Conservation (phyloP, 2,329 filamentous ascomycete genomes). For the Annulohypoxylon truncatum region DNA sequence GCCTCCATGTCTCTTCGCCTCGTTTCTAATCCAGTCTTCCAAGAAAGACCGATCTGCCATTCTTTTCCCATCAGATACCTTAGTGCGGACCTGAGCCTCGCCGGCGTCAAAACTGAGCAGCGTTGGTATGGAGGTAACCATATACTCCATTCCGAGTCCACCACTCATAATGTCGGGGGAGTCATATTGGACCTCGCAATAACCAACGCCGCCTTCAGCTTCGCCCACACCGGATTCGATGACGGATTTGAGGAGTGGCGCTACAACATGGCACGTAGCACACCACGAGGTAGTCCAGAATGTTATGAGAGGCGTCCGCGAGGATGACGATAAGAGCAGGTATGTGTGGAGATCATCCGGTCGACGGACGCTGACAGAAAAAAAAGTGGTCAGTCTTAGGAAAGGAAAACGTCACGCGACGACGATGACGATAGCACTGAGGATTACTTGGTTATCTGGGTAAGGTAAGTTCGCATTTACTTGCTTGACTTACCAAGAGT, state of each 20-base stretch:
- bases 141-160: slow-evolving; percentile 63
- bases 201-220: slow-evolving; percentile 66
- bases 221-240: slow-evolving; percentile 65
- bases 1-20: slow-evolving; percentile 60
- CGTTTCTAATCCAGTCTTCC: slow-evolving; percentile 64
- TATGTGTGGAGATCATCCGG: slow-evolving; percentile 66
- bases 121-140: slow-evolving; percentile 69
- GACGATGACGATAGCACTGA: neutral
- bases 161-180: slow-evolving; percentile 65
- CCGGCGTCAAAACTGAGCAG: slow-evolving; percentile 68
- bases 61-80: slow-evolving; percentile 61
- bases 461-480: slow-evolving; percentile 3
- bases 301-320: slow-evolving; percentile 67
- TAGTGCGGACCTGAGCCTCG: slow-evolving; percentile 62
- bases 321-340: slow-evolving; percentile 65
- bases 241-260: slow-evolving; percentile 61
- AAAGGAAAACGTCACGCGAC: neutral
- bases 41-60: slow-evolving; percentile 63
- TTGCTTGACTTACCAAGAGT: slow-evolving; percentile 53
- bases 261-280: slow-evolving; percentile 62
- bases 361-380: slow-evolving; percentile 61
- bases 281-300: slow-evolving; percentile 72
- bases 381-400: slow-evolving; percentile 1
- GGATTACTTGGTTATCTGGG: neutral
- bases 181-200: slow-evolving; percentile 67